A percentile compares a stretch with the other conserved stretches of the same genome.
phyloP scores from a whole-genome alignment of 768 basidiomycete species.

The Pleurotus salmoneostramineus region DNA sequence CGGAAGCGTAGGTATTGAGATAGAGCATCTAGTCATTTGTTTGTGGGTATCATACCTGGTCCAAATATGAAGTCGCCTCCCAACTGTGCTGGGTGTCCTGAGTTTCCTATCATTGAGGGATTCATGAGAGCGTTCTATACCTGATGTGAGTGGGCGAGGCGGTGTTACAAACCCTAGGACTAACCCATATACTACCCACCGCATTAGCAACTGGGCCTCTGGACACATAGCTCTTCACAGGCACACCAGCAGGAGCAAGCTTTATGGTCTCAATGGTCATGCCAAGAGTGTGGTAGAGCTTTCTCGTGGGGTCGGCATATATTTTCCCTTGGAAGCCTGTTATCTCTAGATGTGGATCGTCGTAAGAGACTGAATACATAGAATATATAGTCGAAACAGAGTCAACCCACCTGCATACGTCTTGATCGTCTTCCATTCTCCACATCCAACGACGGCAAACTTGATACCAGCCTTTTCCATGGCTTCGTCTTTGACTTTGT shows the following conservation, averaged over 20 bases:
- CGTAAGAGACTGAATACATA: too few species aligned
- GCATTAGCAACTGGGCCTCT: slow-evolving; percentile 24
- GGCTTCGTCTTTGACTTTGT: slow-evolving; percentile 32
- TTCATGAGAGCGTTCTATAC: slow-evolving; percentile 10
- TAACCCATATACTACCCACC: slow-evolving; percentile 42
- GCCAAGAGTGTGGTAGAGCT: slow-evolving; percentile 56
- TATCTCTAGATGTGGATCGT: slow-evolving; percentile 25
- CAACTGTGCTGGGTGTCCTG: slow-evolving; percentile 55
- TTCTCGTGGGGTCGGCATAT: slow-evolving; percentile 62
- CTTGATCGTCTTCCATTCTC: slow-evolving; percentile 47
- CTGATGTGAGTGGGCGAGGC: background rate
- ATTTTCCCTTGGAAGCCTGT: slow-evolving; percentile 44
- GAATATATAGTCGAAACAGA: background rate
- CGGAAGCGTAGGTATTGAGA: background rate
- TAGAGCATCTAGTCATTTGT: background rate
- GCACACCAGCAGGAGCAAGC: slow-evolving; percentile 38
- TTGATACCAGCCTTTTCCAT: slow-evolving; percentile 34
- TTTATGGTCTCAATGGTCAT: slow-evolving; percentile 47
- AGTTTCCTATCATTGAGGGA: slow-evolving; percentile 48
- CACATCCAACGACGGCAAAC: slow-evolving; percentile 57
- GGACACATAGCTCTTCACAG: slow-evolving; percentile 43
- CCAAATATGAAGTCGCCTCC: slow-evolving; percentile 65
- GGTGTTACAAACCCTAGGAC: background rate
- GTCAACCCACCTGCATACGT: slow-evolving; percentile 39
- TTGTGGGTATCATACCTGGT: slow-evolving; percentile 36